Evolutionary conservation across 441 rosid genomes (phyloP).

Genomic region (Lepidium campestre): DNA sequence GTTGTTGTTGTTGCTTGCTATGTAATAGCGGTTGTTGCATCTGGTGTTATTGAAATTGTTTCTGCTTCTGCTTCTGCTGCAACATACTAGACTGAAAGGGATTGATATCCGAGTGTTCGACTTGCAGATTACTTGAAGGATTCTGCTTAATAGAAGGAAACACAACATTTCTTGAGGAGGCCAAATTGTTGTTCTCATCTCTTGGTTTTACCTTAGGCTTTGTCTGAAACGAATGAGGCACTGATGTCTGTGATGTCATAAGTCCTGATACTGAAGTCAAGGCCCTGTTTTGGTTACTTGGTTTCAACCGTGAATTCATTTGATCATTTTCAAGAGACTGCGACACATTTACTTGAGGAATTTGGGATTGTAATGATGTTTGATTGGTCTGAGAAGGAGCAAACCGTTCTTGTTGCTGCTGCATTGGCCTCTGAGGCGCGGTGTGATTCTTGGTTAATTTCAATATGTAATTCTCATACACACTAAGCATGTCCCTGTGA

Average conservation of each 20-base stretch:
- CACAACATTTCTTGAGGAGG: conserved; percentile 44
- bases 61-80: conserved; percentile 29
- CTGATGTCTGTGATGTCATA: conserved; percentile 37
- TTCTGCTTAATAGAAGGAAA: conserved; percentile 44
- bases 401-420: conserved; percentile 37
- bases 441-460: conserved; percentile 32
- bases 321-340: conserved; percentile 33
- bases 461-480: conserved; percentile 45
- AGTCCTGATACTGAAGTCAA: conserved; percentile 40
- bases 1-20: conserved; percentile 51
- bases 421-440: conserved; percentile 37
- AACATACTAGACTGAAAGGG: conserved; percentile 34
- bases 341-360: conserved; percentile 34
- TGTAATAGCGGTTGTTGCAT: conserved; percentile 36
- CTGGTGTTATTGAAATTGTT: conserved; percentile 21
- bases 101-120: conserved; percentile 32
- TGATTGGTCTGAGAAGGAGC: conserved; percentile 40
- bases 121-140: conserved; percentile 41
- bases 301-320: conserved; percentile 41
- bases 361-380: conserved; percentile 51
- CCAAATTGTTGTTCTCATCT: conserved; percentile 36
- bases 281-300: conserved; percentile 34
- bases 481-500: conserved; percentile 44
- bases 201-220: conserved; percentile 46
- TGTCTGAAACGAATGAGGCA: conserved; percentile 41